Base-by-base conservation (phyloP, 257 asterid species). In the Nicotiana knightiana region DNA sequence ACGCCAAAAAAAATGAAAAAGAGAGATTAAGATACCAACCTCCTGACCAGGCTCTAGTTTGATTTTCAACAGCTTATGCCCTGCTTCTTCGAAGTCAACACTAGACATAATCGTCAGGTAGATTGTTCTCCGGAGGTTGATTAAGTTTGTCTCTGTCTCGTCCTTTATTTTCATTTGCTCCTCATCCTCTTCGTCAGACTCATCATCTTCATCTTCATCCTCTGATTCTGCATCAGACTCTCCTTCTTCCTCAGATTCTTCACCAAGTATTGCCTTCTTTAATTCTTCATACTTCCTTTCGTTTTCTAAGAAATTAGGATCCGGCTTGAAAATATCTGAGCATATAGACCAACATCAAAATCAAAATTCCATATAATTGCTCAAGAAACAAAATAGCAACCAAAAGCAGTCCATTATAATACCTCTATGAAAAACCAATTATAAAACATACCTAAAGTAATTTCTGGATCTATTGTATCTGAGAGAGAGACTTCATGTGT, bases 41-140 rank as follows among this genome's bases (percentile, higher is more conserved):
- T 96, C 99, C 84, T 93, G 98, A 71, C 99, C 99, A 84, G 99
- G 93, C 89, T 96, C 99, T 64, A 94, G 90, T 84, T 94, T 96
- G 82, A 96, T 94, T 81, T 92, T 92, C 86, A 94, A 77, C 33
- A 96, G 86, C 86, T 96, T 94, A 75, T 96, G 99, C 15, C 98
- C 98, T 6, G 98, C 98, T 86, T 94, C 99, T 87, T 96, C 99
- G 85, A 93, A 94, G 85, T 92, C 97, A 73, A 93, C 98, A 85
- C 99, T 94, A 4, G 98, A 94, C 99, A 96, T 96, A 67, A 96
- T 96, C 1, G 97, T 96, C 90, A 93, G 86, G 83, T 96, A 94
- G 71, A 94, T 96, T 0, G 99, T 96, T 88, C 99, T 91, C 58
- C 98, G 86, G 35, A 94, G 97, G 81, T 96, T 94, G 76, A 96